These are phyloP conservation scores for Strobilomyces confusus DNA, from an alignment of 768 basidiomycete genomes.

Conservation along the genomic window DNA sequence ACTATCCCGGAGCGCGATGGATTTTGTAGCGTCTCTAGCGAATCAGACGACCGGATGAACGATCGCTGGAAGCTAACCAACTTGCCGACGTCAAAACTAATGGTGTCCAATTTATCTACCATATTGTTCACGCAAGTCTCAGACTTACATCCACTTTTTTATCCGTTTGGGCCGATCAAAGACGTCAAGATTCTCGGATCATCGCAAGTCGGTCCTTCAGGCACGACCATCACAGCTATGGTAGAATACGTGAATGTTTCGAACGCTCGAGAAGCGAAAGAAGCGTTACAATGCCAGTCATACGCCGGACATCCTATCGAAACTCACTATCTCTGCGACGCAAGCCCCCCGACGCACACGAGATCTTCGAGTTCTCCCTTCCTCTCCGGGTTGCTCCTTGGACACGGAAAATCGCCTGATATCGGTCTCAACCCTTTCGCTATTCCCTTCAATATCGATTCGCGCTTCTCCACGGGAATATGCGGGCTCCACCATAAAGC, in stretches of 20 bases:
- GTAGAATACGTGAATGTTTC: slow-evolving; percentile 58
- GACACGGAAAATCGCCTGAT: slow-evolving; percentile 18
- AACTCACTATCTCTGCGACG: slow-evolving; percentile 34
- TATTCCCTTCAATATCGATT: slow-evolving; percentile 25
- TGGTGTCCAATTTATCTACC: slow-evolving; percentile 63
- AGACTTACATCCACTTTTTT: slow-evolving; percentile 70
- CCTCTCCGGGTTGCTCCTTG: slow-evolving; percentile 5
- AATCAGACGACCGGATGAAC: slow-evolving; percentile 30
- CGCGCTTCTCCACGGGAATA: slow-evolving; percentile 4
- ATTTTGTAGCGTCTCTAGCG: slow-evolving; percentile 21
- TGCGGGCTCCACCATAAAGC: slow-evolving; percentile 3
- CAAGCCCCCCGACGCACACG: slow-evolving; percentile 1
- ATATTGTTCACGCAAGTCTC: slow-evolving; percentile 62
- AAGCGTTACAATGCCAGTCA: slow-evolving; percentile 54
- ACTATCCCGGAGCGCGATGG: slow-evolving; percentile 28
- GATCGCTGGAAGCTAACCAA: slow-evolving; percentile 33
- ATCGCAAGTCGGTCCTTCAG: slow-evolving; percentile 28
- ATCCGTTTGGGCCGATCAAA: slow-evolving; percentile 67
- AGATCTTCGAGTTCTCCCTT: slow-evolving; percentile 1
- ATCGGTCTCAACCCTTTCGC: slow-evolving; percentile 33
- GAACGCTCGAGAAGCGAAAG: slow-evolving; percentile 63
- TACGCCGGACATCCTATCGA: slow-evolving; percentile 49
- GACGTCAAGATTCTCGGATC: slow-evolving; percentile 49
- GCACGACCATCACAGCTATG: slow-evolving; percentile 48
- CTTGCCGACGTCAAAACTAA: slow-evolving; percentile 47